A percentile compares a stretch with the other conserved stretches of the same genome.
These are phyloP conservation scores for Solanum okadae DNA, from an alignment of 257 asterid species.

Conservation along the genomic window DNA sequence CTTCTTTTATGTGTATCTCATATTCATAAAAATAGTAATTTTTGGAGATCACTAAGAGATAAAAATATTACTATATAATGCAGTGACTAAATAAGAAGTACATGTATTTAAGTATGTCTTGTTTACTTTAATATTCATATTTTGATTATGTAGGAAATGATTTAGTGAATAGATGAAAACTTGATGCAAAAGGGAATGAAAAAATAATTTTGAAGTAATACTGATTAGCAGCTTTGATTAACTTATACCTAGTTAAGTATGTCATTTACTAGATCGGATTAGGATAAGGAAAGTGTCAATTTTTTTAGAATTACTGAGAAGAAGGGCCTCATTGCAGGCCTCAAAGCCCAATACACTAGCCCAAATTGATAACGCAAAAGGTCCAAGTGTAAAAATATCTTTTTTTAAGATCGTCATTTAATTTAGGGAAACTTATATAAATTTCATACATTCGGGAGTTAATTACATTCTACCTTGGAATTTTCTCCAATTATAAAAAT, in stretches of 20 bases:
- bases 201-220: not conserved
- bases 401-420: not conserved
- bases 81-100: not conserved
- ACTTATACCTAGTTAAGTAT: too few relatives aligned
- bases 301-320: too few relatives aligned
- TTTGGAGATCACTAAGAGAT: too few relatives aligned
- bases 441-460: too few relatives aligned
- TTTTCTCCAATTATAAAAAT: fast-evolving
- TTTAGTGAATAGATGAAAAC: not conserved
- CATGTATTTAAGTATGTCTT: not conserved
- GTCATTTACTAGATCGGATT: not conserved
- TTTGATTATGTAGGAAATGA: not conserved
- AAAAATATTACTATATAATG: not conserved
- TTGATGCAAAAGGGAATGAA: not conserved
- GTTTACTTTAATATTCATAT: not conserved
- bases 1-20: too few relatives aligned
- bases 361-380: not conserved
- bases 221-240: too few relatives aligned
- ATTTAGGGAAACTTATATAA: too few relatives aligned
- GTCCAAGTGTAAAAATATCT: not conserved
- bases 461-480: too few relatives aligned
- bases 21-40: too few relatives aligned
- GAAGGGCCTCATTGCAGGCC: not conserved
- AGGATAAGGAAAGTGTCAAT: not conserved
- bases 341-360: not conserved